Conservation (phyloP, 495 filamentous ascomycete species). For the Neurospora tetraspora region DNA sequence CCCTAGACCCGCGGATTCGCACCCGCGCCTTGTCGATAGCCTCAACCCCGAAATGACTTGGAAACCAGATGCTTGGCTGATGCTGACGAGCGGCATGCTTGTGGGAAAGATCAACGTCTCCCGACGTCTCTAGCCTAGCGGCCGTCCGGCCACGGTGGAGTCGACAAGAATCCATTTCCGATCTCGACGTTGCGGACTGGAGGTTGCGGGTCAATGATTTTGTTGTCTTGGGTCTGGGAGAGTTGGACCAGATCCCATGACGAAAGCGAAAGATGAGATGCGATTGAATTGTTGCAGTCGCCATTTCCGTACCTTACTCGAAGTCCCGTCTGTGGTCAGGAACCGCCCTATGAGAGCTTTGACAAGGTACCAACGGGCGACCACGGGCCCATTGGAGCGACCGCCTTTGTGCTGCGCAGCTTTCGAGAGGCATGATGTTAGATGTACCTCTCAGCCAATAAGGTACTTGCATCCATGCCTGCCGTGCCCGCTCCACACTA, state of each 20-base stretch:
- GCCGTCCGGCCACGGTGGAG: neutral
- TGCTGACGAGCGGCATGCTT: neutral
- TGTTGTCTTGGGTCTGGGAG: neutral
- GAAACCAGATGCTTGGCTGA: neutral
- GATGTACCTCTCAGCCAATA: neutral
- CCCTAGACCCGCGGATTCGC: neutral
- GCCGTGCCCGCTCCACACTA: neutral
- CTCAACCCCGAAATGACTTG: neutral
- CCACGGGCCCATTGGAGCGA: neutral
- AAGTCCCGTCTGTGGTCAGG: conserved; percentile 3
- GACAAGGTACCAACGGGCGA: neutral
- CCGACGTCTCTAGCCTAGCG: neutral
- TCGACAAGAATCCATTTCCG: neutral
- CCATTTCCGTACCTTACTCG: neutral
- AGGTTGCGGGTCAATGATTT: neutral
- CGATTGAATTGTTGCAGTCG: neutral
- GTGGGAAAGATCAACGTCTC: neutral
- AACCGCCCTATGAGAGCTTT: conserved; percentile 11
- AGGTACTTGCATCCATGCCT: neutral
- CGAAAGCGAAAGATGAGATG: neutral
- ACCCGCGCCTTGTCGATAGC: neutral
- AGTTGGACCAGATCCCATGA: neutral
- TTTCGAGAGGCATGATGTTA: neutral
- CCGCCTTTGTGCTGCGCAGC: neutral
- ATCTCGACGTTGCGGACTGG: neutral